Evolutionary conservation across 1,284 basidiomycete genomes (phyloP).

Genomic region (Stereum hirsutum): DNA sequence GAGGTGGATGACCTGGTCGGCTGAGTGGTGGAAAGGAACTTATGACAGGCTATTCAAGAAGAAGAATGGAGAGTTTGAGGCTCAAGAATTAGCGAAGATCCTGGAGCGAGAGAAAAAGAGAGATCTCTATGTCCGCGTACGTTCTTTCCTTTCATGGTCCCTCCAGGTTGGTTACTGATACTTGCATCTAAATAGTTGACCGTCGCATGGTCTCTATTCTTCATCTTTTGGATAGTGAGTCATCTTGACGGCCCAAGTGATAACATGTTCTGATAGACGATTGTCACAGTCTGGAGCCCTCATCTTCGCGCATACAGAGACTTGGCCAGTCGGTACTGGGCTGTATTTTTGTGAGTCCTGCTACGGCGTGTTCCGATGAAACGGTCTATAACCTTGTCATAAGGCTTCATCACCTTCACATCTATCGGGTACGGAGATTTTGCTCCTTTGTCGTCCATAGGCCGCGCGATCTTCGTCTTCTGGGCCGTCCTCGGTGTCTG

Average conservation of each 20-base stretch:
- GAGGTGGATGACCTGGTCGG: too few relatives aligned
- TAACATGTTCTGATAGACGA: neutral
- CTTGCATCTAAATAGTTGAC: conserved; percentile 19
- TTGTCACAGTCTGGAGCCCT: conserved; percentile 40
- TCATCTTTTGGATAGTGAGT: conserved; percentile 48
- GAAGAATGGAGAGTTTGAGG: neutral
- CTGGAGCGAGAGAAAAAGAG: conserved; percentile 9
- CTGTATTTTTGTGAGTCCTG: conserved; percentile 62
- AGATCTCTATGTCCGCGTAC: conserved; percentile 29
- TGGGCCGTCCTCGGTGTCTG: conserved; percentile 77
- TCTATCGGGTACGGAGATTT: conserved; percentile 70
- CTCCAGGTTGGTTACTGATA: neutral
- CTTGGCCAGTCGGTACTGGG: conserved; percentile 40
- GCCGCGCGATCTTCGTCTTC: conserved; percentile 70
- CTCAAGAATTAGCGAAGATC: neutral
- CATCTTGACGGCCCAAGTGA: neutral
- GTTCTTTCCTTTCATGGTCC: conserved; percentile 1
- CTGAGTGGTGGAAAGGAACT: too few relatives aligned
- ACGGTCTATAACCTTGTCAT: conserved; percentile 12
- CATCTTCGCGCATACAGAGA: conserved; percentile 45
- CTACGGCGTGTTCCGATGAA: conserved; percentile 5
- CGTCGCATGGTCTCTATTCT: conserved; percentile 39
- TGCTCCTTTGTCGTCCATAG: conserved; percentile 51
- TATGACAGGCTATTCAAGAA: neutral
- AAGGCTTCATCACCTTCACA: conserved; percentile 45